A percentile compares a stretch with the other conserved stretches of the same genome.
These are phyloP conservation scores for Irpex rosettiformis DNA, from an alignment of 1,284 basidiomycete species.

Conservation along the genomic window DNA sequence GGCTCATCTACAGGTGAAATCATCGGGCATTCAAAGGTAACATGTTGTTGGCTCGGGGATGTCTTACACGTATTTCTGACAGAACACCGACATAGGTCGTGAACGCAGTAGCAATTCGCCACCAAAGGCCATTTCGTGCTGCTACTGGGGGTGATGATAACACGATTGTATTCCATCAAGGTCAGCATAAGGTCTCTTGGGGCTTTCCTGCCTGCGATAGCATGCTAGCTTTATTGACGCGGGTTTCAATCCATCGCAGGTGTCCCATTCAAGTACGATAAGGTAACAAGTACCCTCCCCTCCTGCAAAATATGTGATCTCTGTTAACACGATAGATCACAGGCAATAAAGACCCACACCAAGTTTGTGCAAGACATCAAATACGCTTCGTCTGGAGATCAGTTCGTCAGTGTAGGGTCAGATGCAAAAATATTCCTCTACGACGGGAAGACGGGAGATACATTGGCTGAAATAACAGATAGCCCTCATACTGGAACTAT, in stretches of 20 bases:
- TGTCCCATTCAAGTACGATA: conserved; percentile 87
- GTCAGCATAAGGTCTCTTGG: conserved; percentile 33
- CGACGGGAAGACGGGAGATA: conserved; percentile 89
- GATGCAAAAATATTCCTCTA: conserved; percentile 91
- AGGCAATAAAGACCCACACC: conserved; percentile 87
- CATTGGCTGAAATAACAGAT: conserved; percentile 62
- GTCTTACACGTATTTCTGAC: not conserved
- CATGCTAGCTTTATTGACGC: not conserved
- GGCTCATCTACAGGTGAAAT: conserved; percentile 94
- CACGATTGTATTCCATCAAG: conserved; percentile 79
- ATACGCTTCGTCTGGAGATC: conserved; percentile 77
- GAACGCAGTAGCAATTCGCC: conserved; percentile 89
- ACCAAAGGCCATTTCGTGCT: conserved; percentile 89
- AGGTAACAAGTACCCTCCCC: conserved; percentile 49
- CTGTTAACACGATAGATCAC: not conserved
- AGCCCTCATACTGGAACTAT: conserved; percentile 72
- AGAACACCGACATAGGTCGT: conserved; percentile 49
- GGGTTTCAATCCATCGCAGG: conserved; percentile 36
- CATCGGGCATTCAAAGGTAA: conserved; percentile 86
- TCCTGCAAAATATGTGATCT: not conserved
- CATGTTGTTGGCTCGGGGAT: not conserved
- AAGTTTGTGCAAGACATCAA: conserved; percentile 94
- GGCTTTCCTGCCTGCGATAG: not conserved
- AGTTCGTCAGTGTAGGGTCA: conserved; percentile 89
- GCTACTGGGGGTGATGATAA: conserved; percentile 86